Evolutionary conservation across 176 grass and related monocot genomes (phyloP).

Genomic region (Aegilops longissima): DNA sequence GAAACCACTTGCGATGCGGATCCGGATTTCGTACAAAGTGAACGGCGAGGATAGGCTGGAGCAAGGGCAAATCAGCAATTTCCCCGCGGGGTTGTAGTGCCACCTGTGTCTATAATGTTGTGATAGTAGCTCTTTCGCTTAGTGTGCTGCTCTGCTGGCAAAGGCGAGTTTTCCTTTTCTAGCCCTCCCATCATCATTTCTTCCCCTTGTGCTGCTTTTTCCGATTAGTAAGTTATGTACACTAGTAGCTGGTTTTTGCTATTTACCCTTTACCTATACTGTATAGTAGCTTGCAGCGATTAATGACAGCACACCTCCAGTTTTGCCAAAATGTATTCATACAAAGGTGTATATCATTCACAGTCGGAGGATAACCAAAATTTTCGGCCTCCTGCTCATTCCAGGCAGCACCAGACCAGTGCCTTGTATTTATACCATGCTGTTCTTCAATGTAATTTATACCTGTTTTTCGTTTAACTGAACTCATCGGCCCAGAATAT

Average conservation of each 20-base stretch:
- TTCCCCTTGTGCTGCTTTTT: constrained; percentile 26
- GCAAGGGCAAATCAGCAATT: constrained; percentile 93
- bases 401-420: constrained; percentile 12
- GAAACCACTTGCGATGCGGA: constrained; percentile 89
- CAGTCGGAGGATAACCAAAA: constrained; percentile 41
- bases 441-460: constrained; percentile 35
- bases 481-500: not conserved
- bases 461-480: constrained; percentile 17
- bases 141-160: constrained; percentile 20
- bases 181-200: constrained; percentile 18
- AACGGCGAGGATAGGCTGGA: constrained; percentile 84
- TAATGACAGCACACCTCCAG: constrained; percentile 40
- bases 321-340: constrained; percentile 71
- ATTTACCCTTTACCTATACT: constrained; percentile 60
- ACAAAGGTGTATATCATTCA: constrained; percentile 42
- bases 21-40: constrained; percentile 91
- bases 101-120: constrained; percentile 33
- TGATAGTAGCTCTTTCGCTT: constrained; percentile 26
- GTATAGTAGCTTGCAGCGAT: constrained; percentile 61
- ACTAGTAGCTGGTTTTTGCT: constrained; percentile 49
- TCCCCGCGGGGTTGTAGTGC: constrained; percentile 78
- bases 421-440: constrained; percentile 26
- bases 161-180: constrained; percentile 36
- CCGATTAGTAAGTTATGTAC: constrained; percentile 32
- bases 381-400: constrained; percentile 24